Conservation (phyloP, 2,329 filamentous ascomycete species). For the Calonectria ilicicola region DNA sequence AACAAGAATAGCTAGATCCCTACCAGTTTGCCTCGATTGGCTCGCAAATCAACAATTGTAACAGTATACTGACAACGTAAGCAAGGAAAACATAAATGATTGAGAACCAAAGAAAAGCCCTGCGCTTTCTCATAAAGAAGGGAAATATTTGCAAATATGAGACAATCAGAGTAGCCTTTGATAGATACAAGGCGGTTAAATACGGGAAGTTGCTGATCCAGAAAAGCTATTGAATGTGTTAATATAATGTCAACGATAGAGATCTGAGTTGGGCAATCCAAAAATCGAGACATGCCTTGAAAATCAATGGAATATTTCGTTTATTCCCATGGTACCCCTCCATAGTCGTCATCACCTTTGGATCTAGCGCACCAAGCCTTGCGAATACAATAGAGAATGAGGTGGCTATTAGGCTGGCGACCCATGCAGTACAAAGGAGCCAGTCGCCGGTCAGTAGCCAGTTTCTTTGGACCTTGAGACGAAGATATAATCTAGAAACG, state of each 20-base stretch:
- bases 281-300: not conserved
- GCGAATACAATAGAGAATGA: not conserved
- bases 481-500: not conserved
- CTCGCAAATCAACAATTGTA: not conserved
- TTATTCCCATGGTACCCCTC: not conserved
- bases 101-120: not conserved
- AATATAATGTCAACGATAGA: not conserved
- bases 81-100: not conserved
- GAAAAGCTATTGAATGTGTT: not conserved
- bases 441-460: not conserved
- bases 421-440: not conserved
- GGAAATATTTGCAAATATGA: not conserved
- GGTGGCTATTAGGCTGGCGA: not conserved
- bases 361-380: not conserved
- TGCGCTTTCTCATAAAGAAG: not conserved
- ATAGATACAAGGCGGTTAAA: not conserved
- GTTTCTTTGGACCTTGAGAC: not conserved
- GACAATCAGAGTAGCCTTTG: not conserved
- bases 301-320: not conserved
- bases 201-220: slow-evolving; percentile 1
- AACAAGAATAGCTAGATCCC: not conserved
- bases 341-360: not conserved
- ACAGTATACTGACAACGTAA: not conserved
- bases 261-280: too few species aligned
- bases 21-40: not conserved